Evolutionary conservation across 352 stramenopile species (phyloP), one percentile per base, ranked within the genome.

Genomic region (Phytophthora crassamura): DNA sequence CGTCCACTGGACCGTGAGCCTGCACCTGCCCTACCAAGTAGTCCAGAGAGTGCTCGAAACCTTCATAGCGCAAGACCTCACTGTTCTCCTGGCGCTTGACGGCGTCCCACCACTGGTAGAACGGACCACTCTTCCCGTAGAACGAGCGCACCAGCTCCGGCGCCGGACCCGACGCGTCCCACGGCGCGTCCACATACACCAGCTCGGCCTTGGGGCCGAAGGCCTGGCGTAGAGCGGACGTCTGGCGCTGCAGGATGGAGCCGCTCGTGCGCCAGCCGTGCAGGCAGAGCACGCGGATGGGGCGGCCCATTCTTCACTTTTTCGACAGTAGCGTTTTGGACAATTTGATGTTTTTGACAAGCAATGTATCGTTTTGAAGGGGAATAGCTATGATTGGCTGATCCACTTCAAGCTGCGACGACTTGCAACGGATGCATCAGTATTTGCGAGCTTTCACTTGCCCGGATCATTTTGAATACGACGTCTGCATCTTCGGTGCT

Each of bases 101-200:
- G 14, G 80, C 81, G 61, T 93, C 81, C 83, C 84, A 94, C 86
- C 86, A 94, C 67, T 93, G 79, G 67, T 80, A 91, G 62, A 88
- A 93, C 43, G 81, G 84, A 41, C 75, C 74, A 10, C 80, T 63
- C 6, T 75, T 46, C 12, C 72, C 78, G 67, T 86, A 91, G 46
- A 91, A 78, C 30, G 70, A 75, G 49, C 82, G 80, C 40, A 93
- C 76, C 30, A 87, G 59, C 49, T 90, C 80, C 18, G 83, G 73
- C 18, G 81, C 80, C 0, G 83, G 83, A 1, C 81, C 83, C 11
- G 74, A 80, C 3, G 82, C 86, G 2, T 50, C 33, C 71, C 79
- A 89, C n/a, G 84, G 81, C 43, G 81, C 84, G 54, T 92, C 71
- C 15, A 94, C 39, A 62, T 80, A 93, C 32, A 88, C 15, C 10